These are phyloP conservation scores for Melastoma candidum DNA, from an alignment of 441 rosid species.

Conservation along the genomic window DNA sequence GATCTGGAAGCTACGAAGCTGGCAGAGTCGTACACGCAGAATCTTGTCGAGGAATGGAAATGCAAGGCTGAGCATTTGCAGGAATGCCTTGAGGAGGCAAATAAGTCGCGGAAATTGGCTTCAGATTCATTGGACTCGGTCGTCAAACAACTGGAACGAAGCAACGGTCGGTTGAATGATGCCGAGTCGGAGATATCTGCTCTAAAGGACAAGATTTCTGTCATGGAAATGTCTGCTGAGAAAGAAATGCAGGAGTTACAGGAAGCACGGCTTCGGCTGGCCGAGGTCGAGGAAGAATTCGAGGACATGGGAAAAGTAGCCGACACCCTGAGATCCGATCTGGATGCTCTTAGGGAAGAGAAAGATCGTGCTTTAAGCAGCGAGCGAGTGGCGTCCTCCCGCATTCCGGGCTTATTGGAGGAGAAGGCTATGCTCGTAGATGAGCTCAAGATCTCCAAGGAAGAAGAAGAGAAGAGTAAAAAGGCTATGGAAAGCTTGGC, in stretches of 20 bases:
- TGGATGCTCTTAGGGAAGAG: slow-evolving; percentile 49
- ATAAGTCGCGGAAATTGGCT: slow-evolving; percentile 56
- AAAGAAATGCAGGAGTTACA: slow-evolving; percentile 56
- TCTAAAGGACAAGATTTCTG: slow-evolving; percentile 57
- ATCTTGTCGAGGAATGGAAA: slow-evolving; percentile 56
- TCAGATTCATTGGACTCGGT: slow-evolving; percentile 61
- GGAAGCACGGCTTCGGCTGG: slow-evolving; percentile 34
- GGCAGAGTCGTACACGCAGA: slow-evolving; percentile 72
- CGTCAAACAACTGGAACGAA: slow-evolving; percentile 63
- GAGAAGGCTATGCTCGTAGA: slow-evolving; percentile 54
- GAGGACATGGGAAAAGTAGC: slow-evolving; percentile 31
- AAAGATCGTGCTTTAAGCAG: slow-evolving; percentile 48
- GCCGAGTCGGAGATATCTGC: slow-evolving; percentile 46
- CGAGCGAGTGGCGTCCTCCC: slow-evolving; percentile 62
- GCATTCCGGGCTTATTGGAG: slow-evolving; percentile 42
- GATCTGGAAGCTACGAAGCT: slow-evolving; percentile 77
- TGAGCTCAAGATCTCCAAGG: slow-evolving; percentile 49
- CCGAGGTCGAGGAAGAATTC: slow-evolving; percentile 40
- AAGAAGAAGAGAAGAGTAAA: slow-evolving; percentile 77
- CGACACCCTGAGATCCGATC: slow-evolving; percentile 45
- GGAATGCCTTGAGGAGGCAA: slow-evolving; percentile 44
- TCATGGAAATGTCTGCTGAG: slow-evolving; percentile 51
- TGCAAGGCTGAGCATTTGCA: slow-evolving; percentile 50
- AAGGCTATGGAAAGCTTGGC: slow-evolving; percentile 79
- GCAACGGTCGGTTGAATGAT: slow-evolving; percentile 49